A percentile compares a stretch with the other conserved stretches of the same genome.
Conservation (phyloP, 495 filamentous ascomycete species). For the Daldinia loculata region DNA sequence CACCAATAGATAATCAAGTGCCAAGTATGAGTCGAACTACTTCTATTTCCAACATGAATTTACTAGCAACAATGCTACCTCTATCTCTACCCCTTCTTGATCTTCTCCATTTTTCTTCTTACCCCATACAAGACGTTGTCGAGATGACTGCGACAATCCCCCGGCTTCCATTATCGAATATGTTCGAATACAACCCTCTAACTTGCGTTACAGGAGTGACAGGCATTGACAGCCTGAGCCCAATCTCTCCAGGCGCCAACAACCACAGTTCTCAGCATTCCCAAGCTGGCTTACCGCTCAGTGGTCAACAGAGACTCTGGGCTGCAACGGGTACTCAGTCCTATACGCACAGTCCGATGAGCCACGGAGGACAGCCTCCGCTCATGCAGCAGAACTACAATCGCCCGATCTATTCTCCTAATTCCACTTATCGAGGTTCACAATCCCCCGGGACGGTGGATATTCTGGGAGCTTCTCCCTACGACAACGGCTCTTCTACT, state of each 20-base stretch:
- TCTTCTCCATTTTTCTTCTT: background rate
- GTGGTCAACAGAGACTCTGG: slow-evolving; percentile 59
- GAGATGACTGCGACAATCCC: background rate
- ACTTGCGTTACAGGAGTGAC: slow-evolving; percentile 52
- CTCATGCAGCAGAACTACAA: slow-evolving; percentile 50
- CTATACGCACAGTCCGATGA: slow-evolving; percentile 57
- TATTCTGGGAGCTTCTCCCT: slow-evolving; percentile 39
- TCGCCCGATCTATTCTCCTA: slow-evolving; percentile 63
- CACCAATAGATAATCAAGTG: slow-evolving; percentile 40
- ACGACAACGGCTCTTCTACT: slow-evolving; percentile 45
- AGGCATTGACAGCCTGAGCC: slow-evolving; percentile 69
- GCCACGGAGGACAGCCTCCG: slow-evolving; percentile 47
- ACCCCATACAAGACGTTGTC: background rate
- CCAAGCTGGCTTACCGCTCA: slow-evolving; percentile 56
- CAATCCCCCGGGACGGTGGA: slow-evolving; percentile 47
- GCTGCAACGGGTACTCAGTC: slow-evolving; percentile 63
- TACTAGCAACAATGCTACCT: background rate
- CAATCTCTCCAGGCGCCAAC: slow-evolving; percentile 65
- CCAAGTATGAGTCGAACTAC: slow-evolving; percentile 40
- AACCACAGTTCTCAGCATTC: slow-evolving; percentile 62
- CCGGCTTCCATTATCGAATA: background rate
- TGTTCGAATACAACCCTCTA: slow-evolving; percentile 52
- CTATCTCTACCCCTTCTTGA: background rate
- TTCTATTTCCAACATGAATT: slow-evolving; percentile 13
- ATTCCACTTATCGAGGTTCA: slow-evolving; percentile 49